Base-by-base conservation (phyloP, 2,329 filamentous ascomycete genomes). In the Celoporthe dispersa region DNA sequence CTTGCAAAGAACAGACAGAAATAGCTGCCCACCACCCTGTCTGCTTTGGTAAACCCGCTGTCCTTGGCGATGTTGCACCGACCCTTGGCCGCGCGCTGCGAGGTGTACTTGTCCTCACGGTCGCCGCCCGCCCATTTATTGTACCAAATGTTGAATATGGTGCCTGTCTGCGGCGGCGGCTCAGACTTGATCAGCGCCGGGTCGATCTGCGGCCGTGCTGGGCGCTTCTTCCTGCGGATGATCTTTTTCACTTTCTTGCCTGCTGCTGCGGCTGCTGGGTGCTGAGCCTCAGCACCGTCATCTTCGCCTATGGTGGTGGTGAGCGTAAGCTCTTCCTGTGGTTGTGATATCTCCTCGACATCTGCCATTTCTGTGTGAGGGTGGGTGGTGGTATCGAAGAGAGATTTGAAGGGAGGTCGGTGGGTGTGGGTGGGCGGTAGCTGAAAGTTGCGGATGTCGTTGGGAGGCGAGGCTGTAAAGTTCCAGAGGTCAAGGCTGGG, bases 41-140 rank as follows among this genome's bases (percentile, higher is more conserved):
- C 93, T 31, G 92, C 93, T 71, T 88, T 88, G 2, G 93, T 96
- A 79, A 91, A 96, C 57, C 93, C 93, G 68, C 86, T 89, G 78
- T 96, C 96, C 72, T 87, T 89, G 1, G 91, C 91, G 71, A 99
- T 85, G 78, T 94, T 96, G 85, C 96, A 98, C 68, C 97, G 92
- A 2, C 91, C 92, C 73, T 92, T 90, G 3, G 96, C 95, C 19
- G 91, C 88, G 31, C 91, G 92, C 78, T 98, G 91, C 48, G 92
- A 93, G 4, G 94, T 87, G 77, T 95, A 94, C 75, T 94, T 94
- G 83, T 97, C 94, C 78, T 98, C 95, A 71, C 94, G 89, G 81
- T 99, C 96, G 77, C 96, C 96, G 74, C 96, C 96, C 0, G 91
- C 92, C 94, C 95, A 98, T 82, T 98, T 98, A 84, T 97, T 98